Evolutionary conservation across 768 basidiomycete species (phyloP), one percentile per base, ranked within the genome.

Genomic region (Boletus vinaceobasis): DNA sequence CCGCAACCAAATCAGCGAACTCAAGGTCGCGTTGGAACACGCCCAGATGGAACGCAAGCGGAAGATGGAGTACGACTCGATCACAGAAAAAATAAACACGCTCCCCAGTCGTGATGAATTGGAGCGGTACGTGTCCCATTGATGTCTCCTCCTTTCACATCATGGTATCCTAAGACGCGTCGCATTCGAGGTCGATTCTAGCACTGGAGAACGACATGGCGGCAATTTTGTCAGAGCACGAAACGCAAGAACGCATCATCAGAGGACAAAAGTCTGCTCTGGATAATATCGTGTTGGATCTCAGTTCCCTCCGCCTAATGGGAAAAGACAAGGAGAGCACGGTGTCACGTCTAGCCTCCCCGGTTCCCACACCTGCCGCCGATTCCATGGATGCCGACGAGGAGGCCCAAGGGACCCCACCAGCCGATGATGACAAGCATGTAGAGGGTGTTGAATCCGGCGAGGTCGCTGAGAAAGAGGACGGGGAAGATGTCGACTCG

Each of bases 41-140:
- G 90, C 88, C 6, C 92, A 93, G 64, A 74, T 87, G 64, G 74
- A 84, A 52, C 82, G 91, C 44, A 77, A 76, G 55, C 80, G 85
- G 51, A 93, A 91, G 74, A 90, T 93, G 60, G 91, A 93, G 64
- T 93, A 93, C 65, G 91, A 93, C 74, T 74, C 80, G 43, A 80
- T 93, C 37, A 82, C 92, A 3, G 92, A 93, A 71, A 90, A 86
- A 67, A 83, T 92, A 45, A 90, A 91, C 62, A 80, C 82, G 17
- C 71, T 93, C 3, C 89, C 90, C 5, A 85, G 77, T 58, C 77
- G 91, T 50, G 84, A 86, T 9, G 92, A 93, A 62, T 76, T 92
- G 15, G 84, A 87, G 65, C 79, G 77, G 91, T 93, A 63, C 62
- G 87, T 79, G 26, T n/a, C 50, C 8, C 32, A 8, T 19, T n/a